phyloP scores from a whole-genome alignment of 371 early-diverging fungal species.

The Mycotypha africana region DNA sequence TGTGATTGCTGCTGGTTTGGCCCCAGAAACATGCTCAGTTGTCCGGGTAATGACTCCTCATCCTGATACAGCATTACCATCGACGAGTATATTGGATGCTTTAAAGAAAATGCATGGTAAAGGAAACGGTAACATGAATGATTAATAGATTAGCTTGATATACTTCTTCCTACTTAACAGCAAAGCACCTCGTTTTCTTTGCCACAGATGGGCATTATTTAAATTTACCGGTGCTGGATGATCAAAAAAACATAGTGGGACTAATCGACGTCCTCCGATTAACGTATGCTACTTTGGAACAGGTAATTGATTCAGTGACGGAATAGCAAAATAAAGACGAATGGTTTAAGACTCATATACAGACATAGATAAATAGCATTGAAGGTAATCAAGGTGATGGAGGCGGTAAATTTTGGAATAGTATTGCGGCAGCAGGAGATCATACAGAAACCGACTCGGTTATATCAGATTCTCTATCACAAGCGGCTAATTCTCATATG shows the following conservation, averaged over 20 bases:
- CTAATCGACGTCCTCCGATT: constrained; percentile 91
- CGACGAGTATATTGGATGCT: constrained; percentile 87
- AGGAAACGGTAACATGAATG: not conserved
- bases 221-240: constrained; percentile 92
- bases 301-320: constrained; percentile 36
- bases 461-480: constrained; percentile 46
- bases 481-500: constrained; percentile 31
- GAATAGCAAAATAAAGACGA: not conserved
- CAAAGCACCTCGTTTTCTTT: too few relatives aligned
- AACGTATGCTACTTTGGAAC: constrained; percentile 80
- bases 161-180: constrained; percentile 1
- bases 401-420: constrained; percentile 48
- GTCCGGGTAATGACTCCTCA: constrained; percentile 98
- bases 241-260: constrained; percentile 71
- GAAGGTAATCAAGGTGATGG: constrained; percentile 41
- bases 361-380: constrained; percentile 30
- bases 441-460: constrained; percentile 43
- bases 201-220: constrained; percentile 88
- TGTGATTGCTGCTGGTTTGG: constrained; percentile 91
- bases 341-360: not conserved
- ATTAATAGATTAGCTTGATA: not conserved
- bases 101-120: constrained; percentile 92
- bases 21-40: constrained; percentile 87
- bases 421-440: constrained; percentile 29
- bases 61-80: constrained; percentile 87